Conservation (phyloP, 2,329 filamentous ascomycete species). For the Ophiostoma sp. region DNA sequence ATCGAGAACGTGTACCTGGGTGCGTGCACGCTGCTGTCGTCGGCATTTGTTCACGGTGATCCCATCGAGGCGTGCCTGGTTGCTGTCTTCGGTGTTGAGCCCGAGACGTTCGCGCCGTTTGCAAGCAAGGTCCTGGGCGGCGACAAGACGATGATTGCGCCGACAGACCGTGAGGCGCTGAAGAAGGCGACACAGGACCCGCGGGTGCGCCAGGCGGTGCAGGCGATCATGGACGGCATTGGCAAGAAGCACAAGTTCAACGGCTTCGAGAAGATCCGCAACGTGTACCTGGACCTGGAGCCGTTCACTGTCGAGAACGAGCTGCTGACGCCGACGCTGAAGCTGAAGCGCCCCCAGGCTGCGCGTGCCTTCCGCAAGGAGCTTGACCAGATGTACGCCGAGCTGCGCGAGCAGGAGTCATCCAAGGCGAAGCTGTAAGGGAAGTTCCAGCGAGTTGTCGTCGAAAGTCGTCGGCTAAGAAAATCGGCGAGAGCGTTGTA, state of each 20-base stretch:
- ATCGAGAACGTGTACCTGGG: slow-evolving; percentile 94
- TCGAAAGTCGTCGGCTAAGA: background rate
- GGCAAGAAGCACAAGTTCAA: slow-evolving; percentile 86
- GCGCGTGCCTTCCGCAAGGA: slow-evolving; percentile 54
- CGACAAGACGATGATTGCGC: slow-evolving; percentile 44
- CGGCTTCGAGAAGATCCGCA: slow-evolving; percentile 80
- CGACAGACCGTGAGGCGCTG: slow-evolving; percentile 66
- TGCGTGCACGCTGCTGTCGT: slow-evolving; percentile 73
- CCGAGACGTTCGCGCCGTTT: slow-evolving; percentile 77
- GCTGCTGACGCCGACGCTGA: slow-evolving; percentile 78
- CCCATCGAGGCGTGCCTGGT: slow-evolving; percentile 78
- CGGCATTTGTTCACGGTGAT: slow-evolving; percentile 90
- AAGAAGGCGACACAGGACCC: slow-evolving; percentile 66
- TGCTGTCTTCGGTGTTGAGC: slow-evolving; percentile 83
- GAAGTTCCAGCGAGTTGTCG: background rate
- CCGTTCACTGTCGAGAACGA: slow-evolving; percentile 95
- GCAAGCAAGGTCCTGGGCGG: slow-evolving; percentile 70
- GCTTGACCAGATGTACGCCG: slow-evolving; percentile 59
- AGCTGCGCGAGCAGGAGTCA: slow-evolving; percentile 47
- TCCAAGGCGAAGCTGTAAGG: slow-evolving; percentile 48
- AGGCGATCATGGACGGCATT: slow-evolving; percentile 76
- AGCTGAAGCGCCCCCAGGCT: slow-evolving; percentile 60
- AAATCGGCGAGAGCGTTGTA: background rate
- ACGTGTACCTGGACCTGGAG: slow-evolving; percentile 73
- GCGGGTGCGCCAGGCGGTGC: slow-evolving; percentile 70